A percentile compares a stretch with the other conserved stretches of the same genome.
Conservation (phyloP, 2,329 filamentous ascomycete genomes). For the Diaporthe vaccinii region DNA sequence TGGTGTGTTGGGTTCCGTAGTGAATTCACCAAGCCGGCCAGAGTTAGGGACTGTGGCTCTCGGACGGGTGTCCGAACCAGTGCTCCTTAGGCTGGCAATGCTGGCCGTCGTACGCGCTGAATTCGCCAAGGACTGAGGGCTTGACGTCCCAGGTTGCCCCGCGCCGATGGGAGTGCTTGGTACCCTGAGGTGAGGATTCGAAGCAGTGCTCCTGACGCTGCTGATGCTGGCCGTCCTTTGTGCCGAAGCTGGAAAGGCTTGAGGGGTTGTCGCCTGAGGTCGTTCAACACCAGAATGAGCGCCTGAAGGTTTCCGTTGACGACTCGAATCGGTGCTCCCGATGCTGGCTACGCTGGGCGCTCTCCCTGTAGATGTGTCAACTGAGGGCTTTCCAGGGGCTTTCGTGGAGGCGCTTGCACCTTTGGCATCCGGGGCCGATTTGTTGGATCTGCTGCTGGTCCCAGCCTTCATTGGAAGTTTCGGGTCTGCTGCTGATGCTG, state of each 20-base stretch:
- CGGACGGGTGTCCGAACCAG: background rate
- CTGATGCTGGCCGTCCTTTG: background rate
- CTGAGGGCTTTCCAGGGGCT: background rate
- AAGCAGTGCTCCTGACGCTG: background rate
- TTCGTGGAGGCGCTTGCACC: too few relatives aligned
- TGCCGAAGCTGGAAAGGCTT: background rate
- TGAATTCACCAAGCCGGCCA: too few relatives aligned
- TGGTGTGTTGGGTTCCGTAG: too few relatives aligned
- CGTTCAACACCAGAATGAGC: background rate
- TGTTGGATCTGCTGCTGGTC: background rate
- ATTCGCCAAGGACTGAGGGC: too few relatives aligned
- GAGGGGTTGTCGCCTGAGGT: background rate
- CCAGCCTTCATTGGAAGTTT: background rate
- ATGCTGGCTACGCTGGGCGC: background rate
- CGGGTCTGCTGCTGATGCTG: background rate
- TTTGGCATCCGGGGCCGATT: background rate
- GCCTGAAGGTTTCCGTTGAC: background rate
- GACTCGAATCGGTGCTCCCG: background rate
- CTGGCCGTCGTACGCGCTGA: background rate
- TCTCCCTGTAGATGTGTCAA: background rate
- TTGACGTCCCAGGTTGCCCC: background rate
- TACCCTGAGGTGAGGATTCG: background rate
- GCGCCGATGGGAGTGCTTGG: rapidly evolving
- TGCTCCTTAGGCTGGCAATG: background rate
- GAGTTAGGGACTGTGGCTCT: background rate